These are phyloP conservation scores for Panicum hallii DNA, from an alignment of 202 grass and related monocot species.

Conservation along the genomic window DNA sequence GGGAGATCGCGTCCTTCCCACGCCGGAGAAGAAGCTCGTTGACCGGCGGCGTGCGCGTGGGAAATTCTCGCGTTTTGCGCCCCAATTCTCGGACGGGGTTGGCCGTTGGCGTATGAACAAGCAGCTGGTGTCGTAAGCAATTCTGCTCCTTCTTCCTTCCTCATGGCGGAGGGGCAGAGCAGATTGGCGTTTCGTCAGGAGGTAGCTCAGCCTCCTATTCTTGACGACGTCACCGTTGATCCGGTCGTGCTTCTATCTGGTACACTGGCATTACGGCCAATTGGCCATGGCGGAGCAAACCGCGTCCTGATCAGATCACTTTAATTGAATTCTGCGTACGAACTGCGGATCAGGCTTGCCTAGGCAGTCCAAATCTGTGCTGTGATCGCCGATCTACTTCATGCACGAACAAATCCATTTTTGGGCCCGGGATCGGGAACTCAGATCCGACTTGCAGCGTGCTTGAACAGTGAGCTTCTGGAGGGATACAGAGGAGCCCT, in stretches of 20 bases:
- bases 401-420: not conserved
- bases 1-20: not conserved
- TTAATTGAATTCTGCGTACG: not conserved
- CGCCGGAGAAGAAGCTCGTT: not conserved
- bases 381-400: slow-evolving; percentile 4
- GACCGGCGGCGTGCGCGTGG: slow-evolving; percentile 14
- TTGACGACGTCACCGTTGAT: slow-evolving; percentile 33
- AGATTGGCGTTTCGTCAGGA: slow-evolving; percentile 22
- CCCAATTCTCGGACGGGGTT: not conserved
- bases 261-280: slow-evolving; percentile 14
- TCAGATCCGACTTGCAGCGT: slow-evolving; percentile 24
- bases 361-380: not conserved
- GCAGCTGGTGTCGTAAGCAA: slow-evolving; percentile 40
- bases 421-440: not conserved
- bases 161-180: not conserved
- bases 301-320: not conserved
- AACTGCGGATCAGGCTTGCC: not conserved
- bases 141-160: not conserved
- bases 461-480: not conserved
- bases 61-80: slow-evolving; percentile 14
- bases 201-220: not conserved
- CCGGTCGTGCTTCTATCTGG: not conserved
- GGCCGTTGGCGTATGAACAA: slow-evolving; percentile 30
- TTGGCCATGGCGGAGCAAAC: not conserved
- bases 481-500: not conserved